Evolutionary conservation across 805 yeast genomes (phyloP).

Genomic region (Nakazawaea ambrosiae): DNA sequence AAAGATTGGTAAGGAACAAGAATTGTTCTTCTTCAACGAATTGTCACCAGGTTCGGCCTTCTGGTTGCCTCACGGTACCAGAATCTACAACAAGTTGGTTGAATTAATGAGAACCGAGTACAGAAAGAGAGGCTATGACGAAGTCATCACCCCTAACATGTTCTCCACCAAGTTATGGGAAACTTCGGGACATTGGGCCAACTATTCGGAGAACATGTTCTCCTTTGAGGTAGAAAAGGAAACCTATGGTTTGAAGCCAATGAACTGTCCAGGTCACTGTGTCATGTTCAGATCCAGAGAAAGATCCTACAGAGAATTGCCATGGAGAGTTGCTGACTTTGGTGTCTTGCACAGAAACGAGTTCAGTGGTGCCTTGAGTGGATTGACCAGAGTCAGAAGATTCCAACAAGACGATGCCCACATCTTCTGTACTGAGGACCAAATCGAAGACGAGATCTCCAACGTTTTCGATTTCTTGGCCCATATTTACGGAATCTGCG

Average conservation of each 20-base stretch:
- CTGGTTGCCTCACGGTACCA: constrained; percentile 99
- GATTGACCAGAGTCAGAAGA: constrained; percentile 94
- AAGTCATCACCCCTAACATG: constrained; percentile 99
- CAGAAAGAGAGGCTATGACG: constrained; percentile 91
- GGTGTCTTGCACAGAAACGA: constrained; percentile 98
- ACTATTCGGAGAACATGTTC: constrained; percentile 97
- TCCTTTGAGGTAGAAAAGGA: constrained; percentile 96
- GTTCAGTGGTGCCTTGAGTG: constrained; percentile 89
- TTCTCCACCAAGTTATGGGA: constrained; percentile 97
- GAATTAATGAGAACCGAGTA: constrained; percentile 79
- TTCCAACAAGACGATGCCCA: constrained; percentile 99
- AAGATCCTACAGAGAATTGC: constrained; percentile 93
- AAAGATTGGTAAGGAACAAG: constrained; percentile 94
- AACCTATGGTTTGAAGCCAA: constrained; percentile 88
- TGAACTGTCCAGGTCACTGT: constrained; percentile 93
- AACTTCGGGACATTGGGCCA: constrained; percentile 98
- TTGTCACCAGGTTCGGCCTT: constrained; percentile 97
- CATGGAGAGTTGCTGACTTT: constrained; percentile 98
- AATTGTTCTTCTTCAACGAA: constrained; percentile 90
- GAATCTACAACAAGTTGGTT: constrained; percentile 86
- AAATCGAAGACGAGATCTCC: constrained; percentile 79
- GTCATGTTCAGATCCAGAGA: constrained; percentile 85
- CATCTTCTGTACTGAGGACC: constrained; percentile 90
- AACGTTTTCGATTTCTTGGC: constrained; percentile 82
- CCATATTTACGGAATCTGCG: constrained; percentile 83